A percentile compares a stretch with the other conserved stretches of the same genome.
phyloP scores from a whole-genome alignment of 108 stramenopile genomes.

The Cylindrotheca fusiformis region DNA sequence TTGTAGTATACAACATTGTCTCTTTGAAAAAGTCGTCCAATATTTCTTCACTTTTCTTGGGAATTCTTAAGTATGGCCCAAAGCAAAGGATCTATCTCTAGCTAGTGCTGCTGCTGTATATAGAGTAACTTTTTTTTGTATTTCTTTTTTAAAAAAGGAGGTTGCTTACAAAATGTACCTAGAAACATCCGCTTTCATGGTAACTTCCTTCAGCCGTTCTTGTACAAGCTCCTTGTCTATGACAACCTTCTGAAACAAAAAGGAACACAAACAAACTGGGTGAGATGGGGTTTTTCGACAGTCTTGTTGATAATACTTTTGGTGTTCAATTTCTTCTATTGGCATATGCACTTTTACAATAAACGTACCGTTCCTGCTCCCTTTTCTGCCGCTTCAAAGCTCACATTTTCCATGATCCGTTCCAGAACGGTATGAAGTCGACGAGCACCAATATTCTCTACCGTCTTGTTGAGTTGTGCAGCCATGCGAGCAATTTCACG shows the following conservation, averaged over 20 bases:
- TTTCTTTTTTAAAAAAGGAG: background rate
- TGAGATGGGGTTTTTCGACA: background rate
- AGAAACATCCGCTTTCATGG: constrained; percentile 83
- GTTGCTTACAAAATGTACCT: constrained; percentile 90
- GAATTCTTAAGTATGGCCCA: too few species aligned
- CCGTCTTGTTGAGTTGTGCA: constrained; percentile 91
- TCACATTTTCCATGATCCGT: constrained; percentile 96
- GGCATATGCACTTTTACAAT: background rate
- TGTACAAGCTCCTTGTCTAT: constrained; percentile 85
- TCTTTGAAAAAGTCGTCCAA: too few species aligned
- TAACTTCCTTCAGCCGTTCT: constrained; percentile 76
- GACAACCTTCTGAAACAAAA: constrained; percentile 83
- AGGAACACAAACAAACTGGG: background rate
- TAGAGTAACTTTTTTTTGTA: too few species aligned
- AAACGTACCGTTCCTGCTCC: constrained; percentile 51
- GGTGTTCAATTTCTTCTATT: background rate
- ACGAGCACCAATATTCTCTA: constrained; percentile 99
- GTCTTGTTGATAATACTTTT: too few species aligned
- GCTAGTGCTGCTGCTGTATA: too few species aligned
- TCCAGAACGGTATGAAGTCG: constrained; percentile 97
- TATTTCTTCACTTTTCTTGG: too few species aligned
- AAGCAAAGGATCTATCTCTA: too few species aligned
- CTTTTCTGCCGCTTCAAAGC: constrained; percentile 93
- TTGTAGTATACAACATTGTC: too few species aligned
- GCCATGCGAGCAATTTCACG: constrained; percentile 95